Conservation (phyloP, 2,329 filamentous ascomycete species). For the Colletotrichum endophyticum region DNA sequence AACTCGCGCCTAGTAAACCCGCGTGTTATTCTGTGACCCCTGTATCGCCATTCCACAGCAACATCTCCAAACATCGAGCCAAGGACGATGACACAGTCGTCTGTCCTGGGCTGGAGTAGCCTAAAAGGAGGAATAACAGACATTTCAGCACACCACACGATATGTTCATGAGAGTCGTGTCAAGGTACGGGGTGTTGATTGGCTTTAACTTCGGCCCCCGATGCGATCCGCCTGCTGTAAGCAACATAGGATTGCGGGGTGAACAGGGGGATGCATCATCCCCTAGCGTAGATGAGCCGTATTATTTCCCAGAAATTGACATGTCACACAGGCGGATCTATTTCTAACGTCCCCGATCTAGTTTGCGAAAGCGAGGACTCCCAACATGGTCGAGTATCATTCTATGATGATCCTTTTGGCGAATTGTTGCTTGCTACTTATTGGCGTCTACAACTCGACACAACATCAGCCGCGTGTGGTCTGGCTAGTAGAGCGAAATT, state of each 20-base stretch:
- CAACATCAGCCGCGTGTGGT: too few species aligned
- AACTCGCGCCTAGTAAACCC: not conserved
- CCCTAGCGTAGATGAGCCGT: not conserved
- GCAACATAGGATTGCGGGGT: not conserved
- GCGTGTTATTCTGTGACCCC: not conserved
- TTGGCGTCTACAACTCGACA: too few species aligned
- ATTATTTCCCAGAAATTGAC: not conserved
- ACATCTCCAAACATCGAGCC: not conserved
- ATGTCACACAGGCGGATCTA: not conserved
- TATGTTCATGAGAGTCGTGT: not conserved
- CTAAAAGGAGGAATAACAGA: fast-evolving
- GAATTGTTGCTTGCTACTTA: too few species aligned
- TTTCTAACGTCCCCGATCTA: not conserved
- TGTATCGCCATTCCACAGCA: not conserved
- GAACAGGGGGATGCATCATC: not conserved
- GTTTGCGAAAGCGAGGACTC: not conserved
- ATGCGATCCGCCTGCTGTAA: not conserved
- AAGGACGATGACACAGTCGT: not conserved
- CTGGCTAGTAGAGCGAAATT: too few species aligned
- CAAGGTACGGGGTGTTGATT: not conserved
- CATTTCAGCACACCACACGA: not conserved
- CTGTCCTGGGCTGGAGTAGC: fast-evolving
- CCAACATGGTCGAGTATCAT: not conserved
- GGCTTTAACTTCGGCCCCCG: not conserved
- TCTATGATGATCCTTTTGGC: too few species aligned